Percentiles rank a stretch among this genome's conserved stretches.
Evolutionary conservation across 352 stramenopile genomes (phyloP).

Genomic region (Pythium brassicae): DNA sequence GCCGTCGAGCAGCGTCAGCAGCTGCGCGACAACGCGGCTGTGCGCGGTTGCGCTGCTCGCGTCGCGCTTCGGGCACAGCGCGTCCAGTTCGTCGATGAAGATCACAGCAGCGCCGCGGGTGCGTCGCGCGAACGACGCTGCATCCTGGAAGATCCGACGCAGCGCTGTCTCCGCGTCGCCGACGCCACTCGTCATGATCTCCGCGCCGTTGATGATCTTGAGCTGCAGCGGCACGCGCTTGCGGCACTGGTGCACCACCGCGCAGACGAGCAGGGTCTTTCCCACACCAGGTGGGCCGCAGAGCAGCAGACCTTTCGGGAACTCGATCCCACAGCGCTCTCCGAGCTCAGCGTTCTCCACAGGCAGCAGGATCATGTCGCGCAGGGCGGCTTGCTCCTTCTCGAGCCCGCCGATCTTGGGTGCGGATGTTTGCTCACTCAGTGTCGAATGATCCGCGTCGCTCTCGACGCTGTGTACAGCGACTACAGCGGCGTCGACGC

Average conservation of each 20-base stretch:
- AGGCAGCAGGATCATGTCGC: slow-evolving; percentile 71
- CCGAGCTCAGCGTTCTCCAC: slow-evolving; percentile 31
- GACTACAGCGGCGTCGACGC: too few species aligned
- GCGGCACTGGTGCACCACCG: slow-evolving; percentile 54
- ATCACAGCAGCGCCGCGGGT: slow-evolving; percentile 61
- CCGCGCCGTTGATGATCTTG: slow-evolving; percentile 72
- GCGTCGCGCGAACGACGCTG: slow-evolving; percentile 20
- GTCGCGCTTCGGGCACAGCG: slow-evolving; percentile 91
- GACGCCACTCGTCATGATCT: slow-evolving; percentile 72
- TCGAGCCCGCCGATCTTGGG: slow-evolving; percentile 61
- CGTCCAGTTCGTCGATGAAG: slow-evolving; percentile 97
- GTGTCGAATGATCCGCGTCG: too few species aligned
- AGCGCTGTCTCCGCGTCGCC: slow-evolving; percentile 68
- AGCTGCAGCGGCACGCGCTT: slow-evolving; percentile 43
- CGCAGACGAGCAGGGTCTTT: slow-evolving; percentile 79
- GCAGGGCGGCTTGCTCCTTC: slow-evolving; percentile 45
- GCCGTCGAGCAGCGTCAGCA: slow-evolving; percentile 95
- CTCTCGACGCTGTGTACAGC: not conserved
- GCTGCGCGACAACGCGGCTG: slow-evolving; percentile 89
- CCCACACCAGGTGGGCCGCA: slow-evolving; percentile 76
- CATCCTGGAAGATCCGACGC: slow-evolving; percentile 49
- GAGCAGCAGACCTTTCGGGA: slow-evolving; percentile 67
- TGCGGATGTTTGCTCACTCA: too few species aligned
- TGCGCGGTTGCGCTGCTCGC: slow-evolving; percentile 39
- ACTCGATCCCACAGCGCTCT: slow-evolving; percentile 33